Evolutionary conservation across 768 basidiomycete species (phyloP).

Genomic region (Pulveroboletus ravenelii): DNA sequence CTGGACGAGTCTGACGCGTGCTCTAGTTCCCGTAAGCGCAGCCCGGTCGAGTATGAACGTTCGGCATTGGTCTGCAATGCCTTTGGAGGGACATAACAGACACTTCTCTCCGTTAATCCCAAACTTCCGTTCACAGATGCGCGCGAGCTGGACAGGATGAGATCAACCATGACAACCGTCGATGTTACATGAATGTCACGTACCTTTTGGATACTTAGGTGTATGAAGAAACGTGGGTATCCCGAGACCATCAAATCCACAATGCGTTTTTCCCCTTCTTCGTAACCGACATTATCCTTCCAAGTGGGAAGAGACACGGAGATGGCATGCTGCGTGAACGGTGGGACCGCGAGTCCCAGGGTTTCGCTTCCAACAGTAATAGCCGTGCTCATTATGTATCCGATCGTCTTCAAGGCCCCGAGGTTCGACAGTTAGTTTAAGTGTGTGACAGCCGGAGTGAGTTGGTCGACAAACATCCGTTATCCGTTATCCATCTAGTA

Average conservation of each 20-base stretch:
- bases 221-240: slow-evolving; percentile 94
- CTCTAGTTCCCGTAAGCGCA: slow-evolving; percentile 35
- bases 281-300: slow-evolving; percentile 88
- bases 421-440: not conserved
- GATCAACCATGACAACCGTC: not conserved
- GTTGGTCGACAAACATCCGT: not conserved
- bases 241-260: slow-evolving; percentile 78
- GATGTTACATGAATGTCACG: slow-evolving; percentile 18
- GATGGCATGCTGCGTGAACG: slow-evolving; percentile 80
- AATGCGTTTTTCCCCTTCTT: slow-evolving; percentile 81
- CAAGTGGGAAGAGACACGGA: slow-evolving; percentile 94
- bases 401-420: not conserved
- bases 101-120: slow-evolving; percentile 65
- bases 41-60: slow-evolving; percentile 61
- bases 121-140: slow-evolving; percentile 75
- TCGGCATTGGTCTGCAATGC: slow-evolving; percentile 69
- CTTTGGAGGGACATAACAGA: slow-evolving; percentile 74
- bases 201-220: slow-evolving; percentile 80
- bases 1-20: slow-evolving; percentile 57
- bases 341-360: slow-evolving; percentile 54
- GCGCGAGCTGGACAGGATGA: slow-evolving; percentile 55
- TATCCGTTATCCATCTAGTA: not conserved
- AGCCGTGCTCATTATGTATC: slow-evolving; percentile 4
- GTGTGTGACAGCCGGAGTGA: not conserved
- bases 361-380: slow-evolving; percentile 12